Conservation (phyloP, 148 eudicot genomes). For the Suaeda aralocaspica region DNA sequence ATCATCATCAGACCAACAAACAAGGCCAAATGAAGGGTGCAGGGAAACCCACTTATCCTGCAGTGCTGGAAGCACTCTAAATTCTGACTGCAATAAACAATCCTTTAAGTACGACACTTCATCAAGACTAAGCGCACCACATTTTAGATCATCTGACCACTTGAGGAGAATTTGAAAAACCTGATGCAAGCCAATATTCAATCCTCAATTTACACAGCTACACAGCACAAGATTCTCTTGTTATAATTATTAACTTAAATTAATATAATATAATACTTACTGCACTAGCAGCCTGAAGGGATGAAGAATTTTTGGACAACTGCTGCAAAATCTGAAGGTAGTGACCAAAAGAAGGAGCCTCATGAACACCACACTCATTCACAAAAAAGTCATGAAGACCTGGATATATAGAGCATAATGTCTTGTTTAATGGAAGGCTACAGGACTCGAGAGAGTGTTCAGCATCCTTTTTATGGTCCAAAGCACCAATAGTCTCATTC, state of each 20-base stretch:
- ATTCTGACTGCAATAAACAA: constrained; percentile 51
- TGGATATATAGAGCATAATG: constrained; percentile 59
- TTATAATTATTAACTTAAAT: too few relatives aligned
- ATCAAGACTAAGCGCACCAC: constrained; percentile 56
- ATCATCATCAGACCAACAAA: constrained; percentile 92
- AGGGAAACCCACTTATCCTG: constrained; percentile 94
- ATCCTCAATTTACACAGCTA: constrained; percentile 8
- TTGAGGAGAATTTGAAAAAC: constrained; percentile 67
- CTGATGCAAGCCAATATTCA: constrained; percentile 33
- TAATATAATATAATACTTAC: constrained; percentile 45
- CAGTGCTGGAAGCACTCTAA: constrained; percentile 63
- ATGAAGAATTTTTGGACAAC: constrained; percentile 51
- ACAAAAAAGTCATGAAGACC: constrained; percentile 80
- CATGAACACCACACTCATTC: constrained; percentile 71
- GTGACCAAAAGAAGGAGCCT: constrained; percentile 48
- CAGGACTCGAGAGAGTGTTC: constrained; percentile 17
- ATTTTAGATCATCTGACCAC: constrained; percentile 68
- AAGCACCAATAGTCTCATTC: constrained; percentile 68
- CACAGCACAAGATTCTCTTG: neutral
- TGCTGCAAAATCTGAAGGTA: constrained; percentile 77
- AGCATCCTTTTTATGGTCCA: constrained; percentile 34
- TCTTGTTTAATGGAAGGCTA: constrained; percentile 32
- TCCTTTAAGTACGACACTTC: constrained; percentile 60
- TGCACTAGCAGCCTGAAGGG: constrained; percentile 59
- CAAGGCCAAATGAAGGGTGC: constrained; percentile 74